Conservation (phyloP, 257 asterid species). For the Thymus mandschuricus region DNA sequence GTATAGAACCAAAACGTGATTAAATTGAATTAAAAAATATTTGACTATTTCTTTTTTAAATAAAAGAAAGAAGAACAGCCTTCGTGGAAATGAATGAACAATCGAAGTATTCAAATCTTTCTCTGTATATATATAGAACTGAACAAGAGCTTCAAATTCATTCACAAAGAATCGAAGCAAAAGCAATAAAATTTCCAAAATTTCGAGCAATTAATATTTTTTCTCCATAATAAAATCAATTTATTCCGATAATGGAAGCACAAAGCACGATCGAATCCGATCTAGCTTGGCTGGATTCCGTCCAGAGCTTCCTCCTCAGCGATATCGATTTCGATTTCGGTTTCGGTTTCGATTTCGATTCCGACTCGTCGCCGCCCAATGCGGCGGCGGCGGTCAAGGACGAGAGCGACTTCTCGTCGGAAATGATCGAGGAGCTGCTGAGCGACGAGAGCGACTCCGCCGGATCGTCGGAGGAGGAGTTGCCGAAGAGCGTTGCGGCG, state of each 20-base stretch:
- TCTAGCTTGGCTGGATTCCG: constrained; percentile 16
- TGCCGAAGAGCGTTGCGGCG: constrained; percentile 2
- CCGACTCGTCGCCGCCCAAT: not conserved
- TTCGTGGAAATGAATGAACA: not conserved
- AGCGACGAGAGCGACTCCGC: not conserved
- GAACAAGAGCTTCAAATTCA: not conserved
- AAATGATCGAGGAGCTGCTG: constrained; percentile 11
- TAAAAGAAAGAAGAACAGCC: not conserved
- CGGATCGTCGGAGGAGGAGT: constrained; percentile 9
- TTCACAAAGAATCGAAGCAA: not conserved
- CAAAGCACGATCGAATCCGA: constrained; percentile 27
- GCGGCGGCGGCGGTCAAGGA: not conserved
- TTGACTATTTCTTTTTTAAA: too few relatives aligned
- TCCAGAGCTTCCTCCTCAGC: constrained; percentile 33
- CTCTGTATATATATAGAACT: not conserved
- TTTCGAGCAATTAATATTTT: not conserved
- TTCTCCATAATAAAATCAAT: too few relatives aligned
- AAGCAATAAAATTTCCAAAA: not conserved
- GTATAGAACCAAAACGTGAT: not conserved
- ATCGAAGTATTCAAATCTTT: not conserved
- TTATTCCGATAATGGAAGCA: constrained; percentile 23
- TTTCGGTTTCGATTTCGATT: constrained; percentile 15
- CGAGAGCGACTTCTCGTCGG: not conserved
- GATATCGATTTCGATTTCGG: constrained; percentile 27
- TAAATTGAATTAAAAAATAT: not conserved